phyloP scores from a whole-genome alignment of 1,139 yeast genomes.

The Candida neerlandica region DNA sequence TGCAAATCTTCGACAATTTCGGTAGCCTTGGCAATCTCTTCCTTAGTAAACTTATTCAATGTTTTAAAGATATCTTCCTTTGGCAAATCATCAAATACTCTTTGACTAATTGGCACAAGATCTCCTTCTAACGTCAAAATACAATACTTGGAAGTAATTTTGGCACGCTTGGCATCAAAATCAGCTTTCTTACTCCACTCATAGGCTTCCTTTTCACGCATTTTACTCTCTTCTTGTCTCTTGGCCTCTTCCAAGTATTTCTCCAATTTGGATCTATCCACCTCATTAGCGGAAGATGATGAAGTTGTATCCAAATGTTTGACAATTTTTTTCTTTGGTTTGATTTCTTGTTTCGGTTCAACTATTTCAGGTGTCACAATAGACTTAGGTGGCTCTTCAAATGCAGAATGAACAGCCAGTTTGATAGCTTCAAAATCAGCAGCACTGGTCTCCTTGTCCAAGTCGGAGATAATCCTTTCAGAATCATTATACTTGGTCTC shows the following conservation, averaged over 20 bases:
- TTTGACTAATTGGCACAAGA: constrained; percentile 35
- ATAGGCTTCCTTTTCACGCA: constrained; percentile 53
- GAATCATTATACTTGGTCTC: constrained; percentile 24
- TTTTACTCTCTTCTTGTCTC: constrained; percentile 43
- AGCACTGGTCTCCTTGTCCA: constrained; percentile 10
- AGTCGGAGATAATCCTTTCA: constrained; percentile 22
- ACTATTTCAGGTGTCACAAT: constrained; percentile 5
- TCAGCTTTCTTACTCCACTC: constrained; percentile 50
- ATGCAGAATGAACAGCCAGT: constrained; percentile 10
- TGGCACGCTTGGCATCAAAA: constrained; percentile 37
- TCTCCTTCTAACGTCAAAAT: constrained; percentile 49
- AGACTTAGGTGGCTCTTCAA: constrained; percentile 2
- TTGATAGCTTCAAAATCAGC: constrained; percentile 11
- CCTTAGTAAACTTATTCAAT: constrained; percentile 39
- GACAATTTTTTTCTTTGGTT: neutral
- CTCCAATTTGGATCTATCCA: constrained; percentile 29
- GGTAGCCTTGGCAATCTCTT: constrained; percentile 23
- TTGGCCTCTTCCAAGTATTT: constrained; percentile 49
- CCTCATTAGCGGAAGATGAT: constrained; percentile 3
- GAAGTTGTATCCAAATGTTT: neutral
- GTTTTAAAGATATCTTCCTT: constrained; percentile 50
- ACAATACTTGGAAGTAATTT: constrained; percentile 36
- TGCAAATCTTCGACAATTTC: constrained; percentile 23
- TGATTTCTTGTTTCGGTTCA: neutral
- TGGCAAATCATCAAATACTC: constrained; percentile 41